Base-by-base conservation (phyloP, 2,329 filamentous ascomycete species). In the Cladophialophora exuberans region DNA sequence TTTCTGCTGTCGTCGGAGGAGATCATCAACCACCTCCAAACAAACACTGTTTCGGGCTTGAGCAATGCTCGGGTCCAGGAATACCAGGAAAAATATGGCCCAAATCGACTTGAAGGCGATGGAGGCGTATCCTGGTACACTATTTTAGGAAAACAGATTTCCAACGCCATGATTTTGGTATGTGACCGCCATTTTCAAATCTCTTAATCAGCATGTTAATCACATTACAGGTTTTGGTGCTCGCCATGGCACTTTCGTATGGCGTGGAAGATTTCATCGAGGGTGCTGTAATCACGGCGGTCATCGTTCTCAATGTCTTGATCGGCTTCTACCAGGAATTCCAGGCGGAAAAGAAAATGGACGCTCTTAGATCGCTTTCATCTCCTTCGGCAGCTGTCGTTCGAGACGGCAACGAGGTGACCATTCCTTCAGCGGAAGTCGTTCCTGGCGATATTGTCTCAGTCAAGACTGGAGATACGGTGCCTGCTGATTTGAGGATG, bases 171-270 rank as follows among this genome's bases (percentile, higher is more conserved):
- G 79, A 80, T 79, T 28, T 62, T 82, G 63, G 79, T 79, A 54
- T 42, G 57, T 50, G n/a, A 4, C 13, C 17, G 62, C 38, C 54
- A 46, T 52, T 43, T 9, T 7, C 46, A 47, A 17, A 50, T 57
- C 52, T 9, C 39, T 50, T 52, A 36, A 35, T 31, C 33, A 51
- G 35, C 13, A 46, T 38, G 39, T 45, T 52, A 17, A 61, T 51
- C 20, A 26, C 10, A 20, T 26, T 31, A 13, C 15, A 61, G 58
- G 58, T 61, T 60, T 83, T 91, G 64, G 78, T 90, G 63, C 83
- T 89, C 66, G 87, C 88, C 66, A 89, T 89, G 83, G 84, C 83
- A 56, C 75, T 81, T 42, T 79, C 78, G 59, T 80, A 79, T 64
- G 80, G 78, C 39, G 79, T 82, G 35, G 69, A 75, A 36, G 80